These are phyloP conservation scores for Colletotrichum trifolii DNA, from an alignment of 2,329 filamentous ascomycete genomes.

Conservation along the genomic window DNA sequence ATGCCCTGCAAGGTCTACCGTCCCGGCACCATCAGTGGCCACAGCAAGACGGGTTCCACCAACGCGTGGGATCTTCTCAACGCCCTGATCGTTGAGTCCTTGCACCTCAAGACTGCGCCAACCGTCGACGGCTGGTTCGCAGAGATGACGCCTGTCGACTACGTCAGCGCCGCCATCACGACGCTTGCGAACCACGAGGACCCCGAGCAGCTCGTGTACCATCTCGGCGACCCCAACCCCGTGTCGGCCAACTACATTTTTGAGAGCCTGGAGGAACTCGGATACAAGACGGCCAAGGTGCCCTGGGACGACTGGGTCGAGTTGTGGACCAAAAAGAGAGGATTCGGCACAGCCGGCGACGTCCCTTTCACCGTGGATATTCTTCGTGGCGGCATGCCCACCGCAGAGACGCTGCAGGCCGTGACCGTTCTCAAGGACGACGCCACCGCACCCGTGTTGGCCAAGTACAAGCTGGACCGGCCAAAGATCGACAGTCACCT, in stretches of 20 bases:
- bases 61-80: slow-evolving; percentile 84
- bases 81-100: slow-evolving; percentile 80
- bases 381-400: slow-evolving; percentile 83
- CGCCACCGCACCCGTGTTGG: slow-evolving; percentile 70
- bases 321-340: slow-evolving; percentile 78
- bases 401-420: slow-evolving; percentile 74
- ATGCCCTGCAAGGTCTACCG: slow-evolving; percentile 78
- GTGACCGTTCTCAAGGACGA: slow-evolving; percentile 81
- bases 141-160: slow-evolving; percentile 88
- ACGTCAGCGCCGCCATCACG: slow-evolving; percentile 79
- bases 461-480: slow-evolving; percentile 64
- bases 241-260: slow-evolving; percentile 76
- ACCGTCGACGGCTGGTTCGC: slow-evolving; percentile 80
- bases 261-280: slow-evolving; percentile 70
- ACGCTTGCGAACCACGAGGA: slow-evolving; percentile 74
- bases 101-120: slow-evolving; percentile 77
- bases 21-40: slow-evolving; percentile 81
- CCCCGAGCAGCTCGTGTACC: slow-evolving; percentile 74
- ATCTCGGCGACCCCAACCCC: slow-evolving; percentile 79
- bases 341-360: slow-evolving; percentile 71
- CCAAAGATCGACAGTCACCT: slow-evolving; percentile 76
- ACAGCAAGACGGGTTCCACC: slow-evolving; percentile 78
- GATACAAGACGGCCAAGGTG: slow-evolving; percentile 75
- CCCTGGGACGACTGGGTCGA: slow-evolving; percentile 80
- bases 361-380: slow-evolving; percentile 83